phyloP scores from a whole-genome alignment of 352 stramenopile genomes.

The Pseudoperonospora humuli region DNA sequence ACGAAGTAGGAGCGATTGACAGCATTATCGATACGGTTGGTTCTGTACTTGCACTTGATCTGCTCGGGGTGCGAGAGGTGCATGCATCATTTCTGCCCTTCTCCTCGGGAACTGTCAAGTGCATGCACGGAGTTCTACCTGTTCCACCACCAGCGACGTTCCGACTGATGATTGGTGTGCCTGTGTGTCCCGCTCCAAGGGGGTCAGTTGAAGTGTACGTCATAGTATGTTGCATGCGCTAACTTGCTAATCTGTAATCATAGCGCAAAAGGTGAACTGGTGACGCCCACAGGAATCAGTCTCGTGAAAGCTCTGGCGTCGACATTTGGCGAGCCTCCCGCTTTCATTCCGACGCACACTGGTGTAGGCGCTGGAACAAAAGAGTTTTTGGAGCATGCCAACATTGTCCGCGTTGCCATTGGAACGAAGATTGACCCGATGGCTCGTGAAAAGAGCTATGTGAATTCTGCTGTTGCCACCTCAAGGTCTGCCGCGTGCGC shows the following conservation, averaged over 20 bases:
- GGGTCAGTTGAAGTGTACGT: conserved; percentile 27
- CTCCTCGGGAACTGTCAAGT: conserved; percentile 91
- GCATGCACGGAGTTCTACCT: conserved; percentile 92
- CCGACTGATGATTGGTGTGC: conserved; percentile 90
- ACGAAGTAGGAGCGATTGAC: conserved; percentile 96
- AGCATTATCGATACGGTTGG: conserved; percentile 96
- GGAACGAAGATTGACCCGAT: conserved; percentile 42
- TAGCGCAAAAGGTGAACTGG: conserved; percentile 86
- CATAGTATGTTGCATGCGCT: not conserved
- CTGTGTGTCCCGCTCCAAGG: conserved; percentile 87
- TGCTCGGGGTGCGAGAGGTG: conserved; percentile 87
- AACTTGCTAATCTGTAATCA: not conserved
- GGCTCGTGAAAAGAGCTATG: conserved; percentile 26
- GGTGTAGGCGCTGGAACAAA: conserved; percentile 83
- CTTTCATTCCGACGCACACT: conserved; percentile 69
- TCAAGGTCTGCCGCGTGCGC: conserved; percentile 17
- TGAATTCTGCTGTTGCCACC: conserved; percentile 18
- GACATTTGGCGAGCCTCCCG: conserved; percentile 63
- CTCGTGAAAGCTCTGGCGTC: conserved; percentile 86
- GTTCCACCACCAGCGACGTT: conserved; percentile 93
- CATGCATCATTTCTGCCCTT: conserved; percentile 80
- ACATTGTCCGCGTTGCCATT: conserved; percentile 86
- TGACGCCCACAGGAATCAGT: conserved; percentile 94
- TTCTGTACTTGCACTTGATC: conserved; percentile 88
- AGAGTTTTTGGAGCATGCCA: conserved; percentile 83